phyloP scores from a whole-genome alignment of 345 rosid genomes.

The Eucalyptus melliodora region DNA sequence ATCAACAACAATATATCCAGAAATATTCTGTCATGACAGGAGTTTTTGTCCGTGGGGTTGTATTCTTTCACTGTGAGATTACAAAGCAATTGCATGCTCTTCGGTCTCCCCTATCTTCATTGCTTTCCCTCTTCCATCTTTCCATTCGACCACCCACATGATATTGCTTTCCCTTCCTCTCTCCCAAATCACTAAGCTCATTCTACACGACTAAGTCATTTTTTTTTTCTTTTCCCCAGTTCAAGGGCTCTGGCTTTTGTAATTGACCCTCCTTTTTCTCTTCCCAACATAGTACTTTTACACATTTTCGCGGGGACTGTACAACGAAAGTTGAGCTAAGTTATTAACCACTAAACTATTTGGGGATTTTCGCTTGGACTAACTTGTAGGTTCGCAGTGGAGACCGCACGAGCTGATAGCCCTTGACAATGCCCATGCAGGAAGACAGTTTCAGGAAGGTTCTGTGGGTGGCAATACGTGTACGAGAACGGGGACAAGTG shows the following conservation, averaged over 20 bases:
- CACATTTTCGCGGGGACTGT: neutral
- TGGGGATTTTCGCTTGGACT: neutral
- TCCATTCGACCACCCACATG: neutral
- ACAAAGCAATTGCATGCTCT: neutral
- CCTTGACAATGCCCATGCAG: neutral
- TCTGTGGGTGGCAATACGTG: neutral
- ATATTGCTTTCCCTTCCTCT: neutral
- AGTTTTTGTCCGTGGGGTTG: neutral
- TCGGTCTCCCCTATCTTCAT: neutral
- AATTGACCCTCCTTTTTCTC: neutral
- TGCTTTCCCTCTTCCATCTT: neutral
- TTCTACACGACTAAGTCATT: neutral
- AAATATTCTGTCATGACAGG: neutral
- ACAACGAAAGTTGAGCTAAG: neutral
- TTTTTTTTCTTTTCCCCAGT: neutral
- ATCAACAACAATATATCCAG: neutral
- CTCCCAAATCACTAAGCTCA: neutral
- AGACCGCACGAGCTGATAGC: neutral
- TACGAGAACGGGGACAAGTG: constrained; percentile 18
- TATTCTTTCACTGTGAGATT: neutral
- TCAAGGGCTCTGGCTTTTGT: neutral
- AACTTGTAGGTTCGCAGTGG: neutral
- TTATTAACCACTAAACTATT: neutral
- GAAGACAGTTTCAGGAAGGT: neutral
- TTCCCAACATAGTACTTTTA: neutral